phyloP scores from a whole-genome alignment of 441 rosid genomes.

The Croton laevigatus region DNA sequence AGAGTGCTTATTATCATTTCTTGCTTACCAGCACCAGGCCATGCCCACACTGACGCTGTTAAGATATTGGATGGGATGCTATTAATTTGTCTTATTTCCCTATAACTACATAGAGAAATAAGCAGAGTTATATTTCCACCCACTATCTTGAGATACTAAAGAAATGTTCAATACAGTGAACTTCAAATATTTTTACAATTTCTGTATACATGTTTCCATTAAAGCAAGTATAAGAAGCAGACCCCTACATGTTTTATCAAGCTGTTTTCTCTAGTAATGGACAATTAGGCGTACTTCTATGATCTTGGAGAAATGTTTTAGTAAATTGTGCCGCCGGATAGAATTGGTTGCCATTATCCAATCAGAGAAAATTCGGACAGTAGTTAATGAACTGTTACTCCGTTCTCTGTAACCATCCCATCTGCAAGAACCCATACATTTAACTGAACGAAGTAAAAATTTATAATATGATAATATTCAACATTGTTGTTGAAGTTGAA shows the following conservation, averaged over 20 bases:
- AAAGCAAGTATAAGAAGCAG: neutral
- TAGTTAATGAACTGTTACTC: slow-evolving; percentile 27
- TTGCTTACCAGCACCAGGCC: too few relatives aligned
- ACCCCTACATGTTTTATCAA: neutral
- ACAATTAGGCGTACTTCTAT: neutral
- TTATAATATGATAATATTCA: neutral
- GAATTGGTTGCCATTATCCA: neutral
- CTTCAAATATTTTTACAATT: neutral
- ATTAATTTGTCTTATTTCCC: too few relatives aligned
- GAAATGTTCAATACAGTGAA: neutral
- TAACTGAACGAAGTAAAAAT: too few relatives aligned
- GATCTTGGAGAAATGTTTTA: neutral
- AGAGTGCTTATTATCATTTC: too few relatives aligned
- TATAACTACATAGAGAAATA: too few relatives aligned
- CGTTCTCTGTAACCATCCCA: slow-evolving; percentile 66
- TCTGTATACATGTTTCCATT: neutral
- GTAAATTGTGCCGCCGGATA: too few relatives aligned
- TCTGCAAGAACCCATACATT: slow-evolving; percentile 34
- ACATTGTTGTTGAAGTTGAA: slow-evolving; percentile 1
- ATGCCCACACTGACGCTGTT: too few relatives aligned
- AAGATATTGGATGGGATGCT: too few relatives aligned
- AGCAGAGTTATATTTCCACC: too few relatives aligned
- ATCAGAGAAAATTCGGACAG: slow-evolving; percentile 6
- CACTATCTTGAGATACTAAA: too few relatives aligned
- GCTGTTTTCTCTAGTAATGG: neutral